Conservation (phyloP, 345 rosid genomes). For the Lumnitzera racemosa region DNA sequence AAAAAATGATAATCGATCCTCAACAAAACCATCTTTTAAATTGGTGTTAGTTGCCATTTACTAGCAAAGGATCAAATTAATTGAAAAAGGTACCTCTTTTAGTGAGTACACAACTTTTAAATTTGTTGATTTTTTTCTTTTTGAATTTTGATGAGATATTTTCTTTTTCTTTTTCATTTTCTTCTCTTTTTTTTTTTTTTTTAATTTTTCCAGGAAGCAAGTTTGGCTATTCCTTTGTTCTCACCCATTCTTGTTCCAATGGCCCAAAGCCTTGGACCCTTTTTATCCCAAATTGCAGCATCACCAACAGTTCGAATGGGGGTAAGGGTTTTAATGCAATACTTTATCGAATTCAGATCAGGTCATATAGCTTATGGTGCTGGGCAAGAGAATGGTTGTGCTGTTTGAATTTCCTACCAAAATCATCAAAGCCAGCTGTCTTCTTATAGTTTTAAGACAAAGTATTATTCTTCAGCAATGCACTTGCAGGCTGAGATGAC, state of each 20-base stretch:
- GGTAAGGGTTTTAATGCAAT: constrained; percentile 33
- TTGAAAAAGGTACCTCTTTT: too few relatives aligned
- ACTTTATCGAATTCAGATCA: too few relatives aligned
- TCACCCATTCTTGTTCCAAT: constrained; percentile 88
- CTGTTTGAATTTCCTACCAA: neutral
- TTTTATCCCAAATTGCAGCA: constrained; percentile 65
- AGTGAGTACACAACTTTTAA: too few relatives aligned
- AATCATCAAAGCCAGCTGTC: too few relatives aligned
- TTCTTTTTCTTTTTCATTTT: too few relatives aligned
- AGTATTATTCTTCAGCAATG: constrained; percentile 1
- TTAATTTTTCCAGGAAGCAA: constrained; percentile 62
- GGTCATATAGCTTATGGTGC: too few relatives aligned
- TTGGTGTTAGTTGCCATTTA: too few relatives aligned
- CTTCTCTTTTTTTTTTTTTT: neutral
- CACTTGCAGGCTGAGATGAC: constrained; percentile 89
- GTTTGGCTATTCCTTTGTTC: constrained; percentile 84
- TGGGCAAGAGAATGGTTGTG: neutral
- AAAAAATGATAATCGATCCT: too few relatives aligned
- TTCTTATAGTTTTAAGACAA: neutral
- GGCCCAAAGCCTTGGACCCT: constrained; percentile 91
- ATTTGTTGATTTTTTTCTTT: too few relatives aligned
- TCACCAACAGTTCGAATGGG: constrained; percentile 79
- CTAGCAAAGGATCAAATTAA: too few relatives aligned
- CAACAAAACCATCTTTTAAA: too few relatives aligned
- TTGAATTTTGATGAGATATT: too few relatives aligned